A percentile compares a stretch with the other conserved stretches of the same genome.
Conservation (phyloP, 2,329 filamentous ascomycete genomes). For the Talaromyces atroroseus region DNA sequence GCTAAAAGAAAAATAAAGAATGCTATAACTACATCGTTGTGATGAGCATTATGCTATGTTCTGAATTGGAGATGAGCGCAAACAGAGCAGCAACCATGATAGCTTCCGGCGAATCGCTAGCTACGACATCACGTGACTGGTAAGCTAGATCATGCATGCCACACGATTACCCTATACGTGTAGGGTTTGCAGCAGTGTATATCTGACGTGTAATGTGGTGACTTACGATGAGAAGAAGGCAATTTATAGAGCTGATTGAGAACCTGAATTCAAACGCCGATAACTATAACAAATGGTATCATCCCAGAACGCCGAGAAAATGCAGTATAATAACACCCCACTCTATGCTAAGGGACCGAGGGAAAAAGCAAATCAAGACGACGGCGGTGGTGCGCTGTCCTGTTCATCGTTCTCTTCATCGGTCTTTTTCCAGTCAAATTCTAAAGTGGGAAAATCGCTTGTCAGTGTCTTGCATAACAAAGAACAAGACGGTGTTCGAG, state of each 20-base stretch:
- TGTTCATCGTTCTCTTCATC: conserved; percentile 20
- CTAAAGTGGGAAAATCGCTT: conserved; percentile 24
- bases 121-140: conserved; percentile 19
- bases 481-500: not conserved
- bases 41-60: not conserved
- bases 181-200: not conserved
- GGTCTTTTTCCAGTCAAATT: conserved; percentile 50
- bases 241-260: too few relatives aligned
- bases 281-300: not conserved
- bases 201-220: not conserved
- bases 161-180: too few relatives aligned
- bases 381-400: not conserved
- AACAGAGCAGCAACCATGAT: not conserved
- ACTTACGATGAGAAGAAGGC: too few relatives aligned
- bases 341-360: not conserved
- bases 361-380: not conserved
- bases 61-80: not conserved
- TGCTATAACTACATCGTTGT: conserved; percentile 26
- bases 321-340: not conserved
- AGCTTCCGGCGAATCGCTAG: conserved; percentile 20
- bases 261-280: not conserved
- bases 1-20: not conserved
- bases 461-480: conserved; percentile 15
- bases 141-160: not conserved
- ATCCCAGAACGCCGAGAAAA: conserved; percentile 4